Evolutionary conservation across 352 stramenopile species (phyloP).

Genomic region (Pythium rhizo-oryzae): DNA sequence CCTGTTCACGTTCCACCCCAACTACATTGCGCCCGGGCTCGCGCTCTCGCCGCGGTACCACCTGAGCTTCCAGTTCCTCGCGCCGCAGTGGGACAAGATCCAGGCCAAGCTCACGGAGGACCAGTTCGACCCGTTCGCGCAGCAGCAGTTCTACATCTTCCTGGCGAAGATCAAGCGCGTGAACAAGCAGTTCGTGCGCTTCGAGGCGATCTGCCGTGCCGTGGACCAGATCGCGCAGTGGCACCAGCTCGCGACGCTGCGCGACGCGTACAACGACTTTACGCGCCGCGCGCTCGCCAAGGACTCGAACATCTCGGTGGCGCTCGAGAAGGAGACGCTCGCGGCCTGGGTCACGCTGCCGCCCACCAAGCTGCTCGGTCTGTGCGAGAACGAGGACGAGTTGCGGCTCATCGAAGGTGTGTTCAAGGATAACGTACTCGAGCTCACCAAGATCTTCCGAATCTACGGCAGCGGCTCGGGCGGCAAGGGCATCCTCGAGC

Average conservation of each 20-base stretch:
- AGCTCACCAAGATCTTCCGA: slow-evolving; percentile 81
- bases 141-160: slow-evolving; percentile 81
- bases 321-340: slow-evolving; percentile 71
- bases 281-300: slow-evolving; percentile 62
- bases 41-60: slow-evolving; percentile 52
- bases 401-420: slow-evolving; percentile 61
- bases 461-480: slow-evolving; percentile 68
- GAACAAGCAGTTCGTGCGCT: slow-evolving; percentile 61
- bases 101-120: slow-evolving; percentile 58
- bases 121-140: slow-evolving; percentile 62
- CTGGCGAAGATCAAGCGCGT: slow-evolving; percentile 66
- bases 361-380: slow-evolving; percentile 42
- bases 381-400: slow-evolving; percentile 72
- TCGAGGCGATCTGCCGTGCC: slow-evolving; percentile 53
- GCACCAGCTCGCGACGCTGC: slow-evolving; percentile 51
- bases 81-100: slow-evolving; percentile 70
- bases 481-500: slow-evolving; percentile 72
- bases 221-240: slow-evolving; percentile 53
- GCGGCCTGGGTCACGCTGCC: slow-evolving; percentile 60
- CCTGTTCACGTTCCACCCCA: slow-evolving; percentile 65
- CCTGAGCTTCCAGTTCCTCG: slow-evolving; percentile 60
- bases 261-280: slow-evolving; percentile 72
- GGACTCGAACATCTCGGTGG: slow-evolving; percentile 71
- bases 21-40: slow-evolving; percentile 55
- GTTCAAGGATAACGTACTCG: slow-evolving; percentile 75